A percentile compares a stretch with the other conserved stretches of the same genome.
Conservation (phyloP, 2,329 filamentous ascomycete species). For the Neurospora sp. region DNA sequence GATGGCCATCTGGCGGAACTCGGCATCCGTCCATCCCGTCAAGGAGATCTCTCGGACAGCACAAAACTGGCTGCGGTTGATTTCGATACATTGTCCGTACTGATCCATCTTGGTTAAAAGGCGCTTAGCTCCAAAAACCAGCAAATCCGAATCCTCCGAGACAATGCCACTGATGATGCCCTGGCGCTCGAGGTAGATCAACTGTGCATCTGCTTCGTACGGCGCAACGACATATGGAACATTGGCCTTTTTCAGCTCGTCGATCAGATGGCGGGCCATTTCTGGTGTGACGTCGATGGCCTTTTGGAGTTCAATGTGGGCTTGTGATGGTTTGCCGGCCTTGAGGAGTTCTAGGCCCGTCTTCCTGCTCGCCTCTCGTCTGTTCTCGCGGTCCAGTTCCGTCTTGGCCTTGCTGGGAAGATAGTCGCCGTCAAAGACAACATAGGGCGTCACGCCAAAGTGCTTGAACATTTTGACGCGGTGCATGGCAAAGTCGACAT, state of each 20-base stretch:
- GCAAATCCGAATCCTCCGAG: slow-evolving; percentile 90
- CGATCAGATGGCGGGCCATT: slow-evolving; percentile 87
- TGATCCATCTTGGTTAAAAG: slow-evolving; percentile 90
- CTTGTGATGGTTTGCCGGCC: slow-evolving; percentile 70
- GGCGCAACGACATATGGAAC: slow-evolving; percentile 89
- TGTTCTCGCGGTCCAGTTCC: slow-evolving; percentile 65
- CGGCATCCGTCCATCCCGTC: slow-evolving; percentile 81
- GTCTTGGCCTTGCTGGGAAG: slow-evolving; percentile 88
- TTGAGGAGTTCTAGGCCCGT: slow-evolving; percentile 69
- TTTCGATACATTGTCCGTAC: slow-evolving; percentile 85
- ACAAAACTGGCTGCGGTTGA: slow-evolving; percentile 81
- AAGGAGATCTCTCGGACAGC: slow-evolving; percentile 80
- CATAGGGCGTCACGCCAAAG: slow-evolving; percentile 86
- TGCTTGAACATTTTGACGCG: slow-evolving; percentile 89
- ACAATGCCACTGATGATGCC: slow-evolving; percentile 80
- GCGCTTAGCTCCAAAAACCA: slow-evolving; percentile 88
- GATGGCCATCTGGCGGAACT: slow-evolving; percentile 94
- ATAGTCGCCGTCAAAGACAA: slow-evolving; percentile 94
- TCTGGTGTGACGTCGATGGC: slow-evolving; percentile 90
- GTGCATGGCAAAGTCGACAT: slow-evolving; percentile 81
- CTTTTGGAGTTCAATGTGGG: slow-evolving; percentile 82
- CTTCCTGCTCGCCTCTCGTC: slow-evolving; percentile 66
- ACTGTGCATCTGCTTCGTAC: slow-evolving; percentile 94
- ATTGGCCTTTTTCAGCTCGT: slow-evolving; percentile 71
- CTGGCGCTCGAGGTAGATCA: slow-evolving; percentile 83